Evolutionary conservation across 1,139 yeast genomes (phyloP), one percentile per base, ranked within the genome.

Genomic region (Candida mesenterica): DNA sequence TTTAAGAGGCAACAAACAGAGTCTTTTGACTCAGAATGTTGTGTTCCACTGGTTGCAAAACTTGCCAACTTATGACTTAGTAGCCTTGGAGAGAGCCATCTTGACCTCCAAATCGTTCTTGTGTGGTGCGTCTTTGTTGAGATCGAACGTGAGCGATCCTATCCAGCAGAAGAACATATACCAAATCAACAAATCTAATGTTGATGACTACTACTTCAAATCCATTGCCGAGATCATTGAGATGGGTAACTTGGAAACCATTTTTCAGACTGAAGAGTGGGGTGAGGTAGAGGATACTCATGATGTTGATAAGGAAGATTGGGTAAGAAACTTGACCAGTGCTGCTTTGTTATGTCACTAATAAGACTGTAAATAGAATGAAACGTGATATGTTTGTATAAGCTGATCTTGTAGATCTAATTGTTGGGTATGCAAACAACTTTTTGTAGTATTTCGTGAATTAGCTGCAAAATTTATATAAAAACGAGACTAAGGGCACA

Each of bases 241-340:
- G 52, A 74, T 86, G 42, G 92, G 90, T 8, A 81, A 84, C 38
- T 68, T 92, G 50, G 98, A 92, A 56, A 82, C 83, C 5, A 80
- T 82, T 33, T 77, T 77, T 59, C 98, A 92, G 61, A 86, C 95
- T 18, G 79, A 77, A 27, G 75, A 81, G 52, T 92, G 98, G 98
- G 98, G 98, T 27, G 97, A 92, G 59, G 97, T 92, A 16, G 98
- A 92, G 63, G 98, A 92, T 53, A 89, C 97, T 4, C 98, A 92
- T 55, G 98, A 92, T 58, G 97, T 92, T 13, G 95, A 88, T 52
- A 83, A 83, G 58, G 95, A 81, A 31, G 97, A 92, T 48, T 74
- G 95, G 58, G 70, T 87, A 48, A 77, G 97, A 59, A 82, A 81
- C 50, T 71, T 92, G 34, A 79, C 92, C 23, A 76, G 90, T 48